These are phyloP conservation scores for Starmerella etchellsii DNA, from an alignment of 805 yeast species.

Conservation along the genomic window DNA sequence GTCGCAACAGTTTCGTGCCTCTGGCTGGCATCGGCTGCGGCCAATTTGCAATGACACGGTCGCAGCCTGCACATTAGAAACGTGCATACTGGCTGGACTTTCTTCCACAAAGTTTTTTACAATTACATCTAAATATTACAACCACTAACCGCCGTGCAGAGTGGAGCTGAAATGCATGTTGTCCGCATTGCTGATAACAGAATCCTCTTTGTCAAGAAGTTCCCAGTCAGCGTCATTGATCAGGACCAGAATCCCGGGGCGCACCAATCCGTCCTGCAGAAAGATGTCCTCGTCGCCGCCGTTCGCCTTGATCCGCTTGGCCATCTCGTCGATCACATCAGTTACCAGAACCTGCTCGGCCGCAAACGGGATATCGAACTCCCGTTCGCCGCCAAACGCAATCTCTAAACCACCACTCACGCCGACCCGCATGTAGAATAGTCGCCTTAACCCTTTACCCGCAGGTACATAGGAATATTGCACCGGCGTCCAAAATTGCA, in stretches of 20 bases:
- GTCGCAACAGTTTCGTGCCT: not conserved
- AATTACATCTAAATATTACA: too few relatives aligned
- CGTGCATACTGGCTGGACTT: too few relatives aligned
- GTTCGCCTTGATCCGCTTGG: conserved; percentile 1
- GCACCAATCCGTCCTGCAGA: conserved; percentile 64
- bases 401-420: conserved; percentile 71
- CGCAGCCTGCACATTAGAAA: too few relatives aligned
- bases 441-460: too few relatives aligned
- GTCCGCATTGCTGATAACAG: conserved; percentile 65
- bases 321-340: conserved; percentile 34
- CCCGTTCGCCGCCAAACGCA: conserved; percentile 48
- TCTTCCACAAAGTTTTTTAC: too few relatives aligned
- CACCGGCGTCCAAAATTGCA: not conserved
- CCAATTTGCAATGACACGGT: too few relatives aligned
- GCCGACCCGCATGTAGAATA: conserved; percentile 23
- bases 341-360: conserved; percentile 31
- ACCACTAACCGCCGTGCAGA: conserved; percentile 70
- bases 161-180: conserved; percentile 81
- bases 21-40: not conserved
- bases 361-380: conserved; percentile 38
- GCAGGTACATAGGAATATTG: conserved; percentile 5
- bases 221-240: conserved; percentile 97
- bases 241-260: conserved; percentile 86
- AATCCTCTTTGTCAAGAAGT: conserved; percentile 74
- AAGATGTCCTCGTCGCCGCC: conserved; percentile 51